These are phyloP conservation scores for Colletotrichum cereale DNA, from an alignment of 2,329 filamentous ascomycete genomes.

Conservation along the genomic window DNA sequence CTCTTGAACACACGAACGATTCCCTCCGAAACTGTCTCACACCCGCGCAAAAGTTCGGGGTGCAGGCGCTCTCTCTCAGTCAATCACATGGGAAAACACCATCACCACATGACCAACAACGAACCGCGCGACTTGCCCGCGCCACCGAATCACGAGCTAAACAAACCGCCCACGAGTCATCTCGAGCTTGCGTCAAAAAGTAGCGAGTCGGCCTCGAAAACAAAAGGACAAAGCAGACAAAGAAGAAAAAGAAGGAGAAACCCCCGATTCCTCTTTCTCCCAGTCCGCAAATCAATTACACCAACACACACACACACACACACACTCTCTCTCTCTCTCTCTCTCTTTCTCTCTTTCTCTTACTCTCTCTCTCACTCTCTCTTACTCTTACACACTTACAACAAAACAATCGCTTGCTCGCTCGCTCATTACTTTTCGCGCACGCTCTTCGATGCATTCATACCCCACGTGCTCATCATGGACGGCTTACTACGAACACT, in stretches of 20 bases:
- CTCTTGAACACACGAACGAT: no score
- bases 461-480: constrained; percentile 17
- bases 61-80: no score
- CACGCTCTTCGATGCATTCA: background rate
- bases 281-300: background rate
- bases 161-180: constrained; percentile 3
- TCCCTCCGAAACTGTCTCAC: no score
- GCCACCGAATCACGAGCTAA: constrained; percentile 11
- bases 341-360: background rate
- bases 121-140: constrained; percentile 13
- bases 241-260: background rate
- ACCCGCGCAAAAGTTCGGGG: no score
- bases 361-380: background rate
- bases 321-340: no score
- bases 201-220: background rate
- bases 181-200: background rate
- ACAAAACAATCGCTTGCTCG: background rate
- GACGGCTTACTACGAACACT: constrained; percentile 33
- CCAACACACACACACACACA: background rate
- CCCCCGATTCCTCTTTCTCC: background rate
- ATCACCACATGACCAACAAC: constrained; percentile 25
- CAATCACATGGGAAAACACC: constrained; percentile 27
- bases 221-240: background rate
- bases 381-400: background rate
- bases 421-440: background rate